Percentiles rank a stretch among this genome's conserved stretches.
phyloP scores from a whole-genome alignment of 306 rosid species.

The Lathyrus tuberosus region DNA sequence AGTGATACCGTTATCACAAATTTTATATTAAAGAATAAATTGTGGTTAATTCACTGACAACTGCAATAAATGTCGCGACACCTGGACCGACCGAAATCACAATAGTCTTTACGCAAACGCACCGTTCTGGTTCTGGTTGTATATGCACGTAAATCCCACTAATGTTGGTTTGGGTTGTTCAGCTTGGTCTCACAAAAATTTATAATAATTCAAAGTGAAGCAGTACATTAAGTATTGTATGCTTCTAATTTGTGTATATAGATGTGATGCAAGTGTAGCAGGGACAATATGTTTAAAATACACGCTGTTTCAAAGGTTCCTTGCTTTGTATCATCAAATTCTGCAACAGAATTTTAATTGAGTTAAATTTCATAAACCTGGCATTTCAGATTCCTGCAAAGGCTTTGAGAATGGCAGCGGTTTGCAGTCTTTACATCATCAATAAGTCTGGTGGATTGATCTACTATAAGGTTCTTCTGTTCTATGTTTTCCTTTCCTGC shows the following conservation, averaged over 20 bases:
- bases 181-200: too few species aligned
- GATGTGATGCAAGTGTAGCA: not conserved
- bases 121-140: too few species aligned
- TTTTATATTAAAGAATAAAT: too few species aligned
- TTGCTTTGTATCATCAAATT: not conserved
- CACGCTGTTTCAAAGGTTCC: not conserved
- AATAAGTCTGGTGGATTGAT: constrained; percentile 94
- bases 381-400: constrained; percentile 38
- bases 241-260: not conserved
- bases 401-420: constrained; percentile 67
- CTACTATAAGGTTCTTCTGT: constrained; percentile 70
- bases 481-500: constrained; percentile 3
- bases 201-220: too few species aligned
- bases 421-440: constrained; percentile 88
- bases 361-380: constrained; percentile 10
- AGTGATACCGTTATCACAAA: too few species aligned
- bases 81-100: too few species aligned
- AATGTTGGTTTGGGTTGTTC: too few species aligned
- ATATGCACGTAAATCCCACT: too few species aligned
- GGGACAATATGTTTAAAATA: not conserved
- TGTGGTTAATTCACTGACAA: too few species aligned
- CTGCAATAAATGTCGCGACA: too few species aligned
- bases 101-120: too few species aligned
- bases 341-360: not conserved
- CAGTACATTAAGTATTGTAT: too few species aligned